These are phyloP conservation scores for Botrytis paeoniae DNA, from an alignment of 2,329 filamentous ascomycete species.

Conservation along the genomic window DNA sequence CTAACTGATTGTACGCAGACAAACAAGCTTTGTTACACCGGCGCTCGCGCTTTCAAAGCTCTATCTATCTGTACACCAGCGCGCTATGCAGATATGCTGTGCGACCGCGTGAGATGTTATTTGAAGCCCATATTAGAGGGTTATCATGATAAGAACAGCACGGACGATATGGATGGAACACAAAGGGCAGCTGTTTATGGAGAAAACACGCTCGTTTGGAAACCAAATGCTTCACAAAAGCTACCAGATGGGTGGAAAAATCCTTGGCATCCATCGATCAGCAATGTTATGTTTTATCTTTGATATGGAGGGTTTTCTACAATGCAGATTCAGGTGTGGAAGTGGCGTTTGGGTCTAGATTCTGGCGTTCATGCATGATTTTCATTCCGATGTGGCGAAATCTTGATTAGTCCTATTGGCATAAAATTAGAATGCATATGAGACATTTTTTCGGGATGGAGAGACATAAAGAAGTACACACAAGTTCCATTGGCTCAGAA, in stretches of 20 bases:
- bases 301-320: not conserved
- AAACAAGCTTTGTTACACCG: constrained; percentile 75
- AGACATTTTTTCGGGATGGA: not conserved
- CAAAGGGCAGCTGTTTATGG: not conserved
- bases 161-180: not conserved
- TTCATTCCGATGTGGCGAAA: not conserved
- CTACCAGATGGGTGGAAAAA: not conserved
- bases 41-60: constrained; percentile 77
- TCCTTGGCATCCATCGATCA: not conserved
- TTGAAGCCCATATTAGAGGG: constrained; percentile 41
- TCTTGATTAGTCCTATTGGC: not conserved
- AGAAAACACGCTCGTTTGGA: not conserved
- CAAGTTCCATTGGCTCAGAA: not conserved
- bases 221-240: not conserved
- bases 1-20: constrained; percentile 52
- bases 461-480: not conserved
- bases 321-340: not conserved
- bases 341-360: not conserved
- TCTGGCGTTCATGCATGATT: not conserved
- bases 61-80: constrained; percentile 82
- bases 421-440: not conserved
- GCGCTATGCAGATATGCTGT: constrained; percentile 84
- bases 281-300: not conserved
- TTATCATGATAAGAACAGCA: too few relatives aligned
- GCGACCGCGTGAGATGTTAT: constrained; percentile 70